phyloP scores from a whole-genome alignment of 257 asterid genomes.

The Salvia miltiorrhiza region DNA sequence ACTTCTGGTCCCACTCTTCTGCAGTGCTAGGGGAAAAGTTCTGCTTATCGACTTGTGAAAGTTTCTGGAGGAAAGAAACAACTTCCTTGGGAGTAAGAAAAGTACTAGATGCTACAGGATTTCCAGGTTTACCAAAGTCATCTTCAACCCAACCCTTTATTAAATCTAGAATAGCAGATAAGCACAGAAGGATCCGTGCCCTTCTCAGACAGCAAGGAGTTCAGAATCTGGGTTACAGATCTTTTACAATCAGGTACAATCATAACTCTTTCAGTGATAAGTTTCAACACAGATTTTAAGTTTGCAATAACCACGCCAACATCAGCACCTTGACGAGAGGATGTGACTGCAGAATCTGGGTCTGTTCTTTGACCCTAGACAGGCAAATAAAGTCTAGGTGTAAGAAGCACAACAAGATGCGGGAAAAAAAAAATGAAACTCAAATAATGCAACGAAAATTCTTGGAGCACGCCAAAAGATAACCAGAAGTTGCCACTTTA shows the following conservation, averaged over 20 bases:
- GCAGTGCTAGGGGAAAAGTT: conserved; percentile 54
- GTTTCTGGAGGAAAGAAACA: conserved; percentile 91
- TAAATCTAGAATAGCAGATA: conserved; percentile 82
- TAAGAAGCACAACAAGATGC: conserved; percentile 11
- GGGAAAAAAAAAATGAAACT: neutral
- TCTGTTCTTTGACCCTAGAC: conserved; percentile 87
- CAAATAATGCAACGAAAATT: neutral
- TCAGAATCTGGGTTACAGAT: conserved; percentile 74
- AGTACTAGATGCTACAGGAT: conserved; percentile 55
- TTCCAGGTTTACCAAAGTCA: conserved; percentile 79
- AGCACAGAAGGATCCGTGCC: conserved; percentile 93
- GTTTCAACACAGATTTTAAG: conserved; percentile 77
- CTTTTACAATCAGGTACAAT: conserved; percentile 88
- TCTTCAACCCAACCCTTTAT: conserved; percentile 89
- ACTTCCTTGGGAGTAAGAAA: conserved; percentile 83
- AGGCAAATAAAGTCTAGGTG: conserved; percentile 18
- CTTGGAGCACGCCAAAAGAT: conserved; percentile 6
- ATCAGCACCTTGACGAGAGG: conserved; percentile 98
- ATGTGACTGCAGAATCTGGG: conserved; percentile 87
- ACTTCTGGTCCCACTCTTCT: conserved; percentile 94
- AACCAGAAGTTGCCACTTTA: conserved; percentile 3
- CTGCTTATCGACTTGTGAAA: conserved; percentile 93
- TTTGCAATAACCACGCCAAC: conserved; percentile 78
- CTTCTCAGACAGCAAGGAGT: conserved; percentile 83
- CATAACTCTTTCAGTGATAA: conserved; percentile 87